Evolutionary conservation across 1,284 basidiomycete genomes (phyloP), one percentile per base, ranked within the genome.

Genomic region (Trichosporon sp.): DNA sequence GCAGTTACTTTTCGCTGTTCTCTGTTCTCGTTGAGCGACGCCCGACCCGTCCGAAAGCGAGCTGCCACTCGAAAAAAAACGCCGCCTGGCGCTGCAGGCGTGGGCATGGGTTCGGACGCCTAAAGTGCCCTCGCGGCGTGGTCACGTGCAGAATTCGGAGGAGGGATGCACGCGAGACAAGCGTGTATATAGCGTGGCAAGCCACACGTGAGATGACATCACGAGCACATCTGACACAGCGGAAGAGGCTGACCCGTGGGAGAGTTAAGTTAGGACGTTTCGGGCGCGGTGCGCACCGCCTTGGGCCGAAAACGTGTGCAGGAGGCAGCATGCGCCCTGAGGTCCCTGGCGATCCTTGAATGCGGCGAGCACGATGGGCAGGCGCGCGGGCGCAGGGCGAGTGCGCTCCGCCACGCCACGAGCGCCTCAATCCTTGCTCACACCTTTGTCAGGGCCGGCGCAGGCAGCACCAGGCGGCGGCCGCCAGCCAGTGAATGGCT

Each of bases 21-120:
- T 6, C 11, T 29, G 25, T 11, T 53, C 15, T 29, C 25, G 53
- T 15, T 4, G 13, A 13, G n/a, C 31, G 56, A 60, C 56, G 29
- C 32, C 56, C 56, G 56, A 60, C 27, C 18, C 29, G 56, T 60
- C 62, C 62, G 63, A 64, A 64, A 64, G 47, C 63, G 38, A 31
- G 31, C n/a, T 64, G 63, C 38, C 56, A 66, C 25, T 32, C 27
- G 27, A 47, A 29, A 35, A 56, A 68, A 71, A 71, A 68, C 69
- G 62, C 34, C 44, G 51, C 18, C 18, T 18, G 13, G 12, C 6
- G 29, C 6, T 25, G 18, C 29, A 60, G 56, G 56, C 56, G 56
- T 2, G 27, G 2, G 18, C 3, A 23, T 3, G 29, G 8, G 4
- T 31, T 31, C 13, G 29, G 29, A 5, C 15, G 56, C 56, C 56